Evolutionary conservation across 441 rosid species (phyloP).

Genomic region (Erodium texanum): DNA sequence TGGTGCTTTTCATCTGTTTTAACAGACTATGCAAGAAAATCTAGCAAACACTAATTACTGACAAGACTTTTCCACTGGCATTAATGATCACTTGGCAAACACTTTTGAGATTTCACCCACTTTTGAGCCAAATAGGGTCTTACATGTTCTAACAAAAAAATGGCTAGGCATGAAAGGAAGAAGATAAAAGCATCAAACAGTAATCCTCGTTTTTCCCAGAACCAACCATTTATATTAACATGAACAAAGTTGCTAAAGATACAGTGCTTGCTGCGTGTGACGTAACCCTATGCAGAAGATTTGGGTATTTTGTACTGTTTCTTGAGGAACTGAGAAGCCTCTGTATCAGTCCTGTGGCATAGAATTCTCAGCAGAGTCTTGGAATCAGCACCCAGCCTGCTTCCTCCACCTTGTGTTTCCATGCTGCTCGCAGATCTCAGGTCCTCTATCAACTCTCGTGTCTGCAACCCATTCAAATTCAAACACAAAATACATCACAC

Average conservation of each 20-base stretch:
- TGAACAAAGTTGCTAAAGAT: not conserved
- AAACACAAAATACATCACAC: not conserved
- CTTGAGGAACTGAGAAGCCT: constrained; percentile 84
- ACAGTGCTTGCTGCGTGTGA: not conserved
- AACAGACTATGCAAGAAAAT: too few relatives aligned
- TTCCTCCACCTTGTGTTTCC: constrained; percentile 49
- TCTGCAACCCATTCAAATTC: constrained; percentile 41
- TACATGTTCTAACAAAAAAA: too few relatives aligned
- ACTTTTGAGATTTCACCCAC: too few relatives aligned
- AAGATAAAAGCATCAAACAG: too few relatives aligned
- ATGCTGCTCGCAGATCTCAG: constrained; percentile 54
- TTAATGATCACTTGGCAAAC: too few relatives aligned
- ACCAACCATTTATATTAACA: not conserved
- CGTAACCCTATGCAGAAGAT: constrained; percentile 34
- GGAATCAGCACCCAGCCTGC: constrained; percentile 69
- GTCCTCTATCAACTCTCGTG: constrained; percentile 71
- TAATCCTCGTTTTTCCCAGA: too few relatives aligned
- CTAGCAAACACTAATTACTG: too few relatives aligned
- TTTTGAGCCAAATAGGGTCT: too few relatives aligned
- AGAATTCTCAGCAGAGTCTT: constrained; percentile 70
- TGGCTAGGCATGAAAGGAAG: too few relatives aligned
- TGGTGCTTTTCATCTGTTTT: too few relatives aligned
- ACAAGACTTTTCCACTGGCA: too few relatives aligned
- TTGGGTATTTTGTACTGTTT: constrained; percentile 90
- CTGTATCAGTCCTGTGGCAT: constrained; percentile 73